These are phyloP conservation scores for Rubroboletus satanas DNA, from an alignment of 768 basidiomycete species.

Conservation along the genomic window DNA sequence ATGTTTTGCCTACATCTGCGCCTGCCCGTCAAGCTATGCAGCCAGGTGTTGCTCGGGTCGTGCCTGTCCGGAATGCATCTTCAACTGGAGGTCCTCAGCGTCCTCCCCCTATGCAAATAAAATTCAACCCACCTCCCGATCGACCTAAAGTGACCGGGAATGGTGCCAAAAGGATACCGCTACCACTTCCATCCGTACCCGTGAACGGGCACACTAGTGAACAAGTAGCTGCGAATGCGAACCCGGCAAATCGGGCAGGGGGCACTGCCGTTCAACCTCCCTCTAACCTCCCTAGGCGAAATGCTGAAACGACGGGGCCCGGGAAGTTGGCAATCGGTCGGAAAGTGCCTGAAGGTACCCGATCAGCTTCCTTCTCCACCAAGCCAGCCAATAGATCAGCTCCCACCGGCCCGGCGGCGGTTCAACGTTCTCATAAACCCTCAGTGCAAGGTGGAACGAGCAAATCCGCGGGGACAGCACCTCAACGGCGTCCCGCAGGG, in stretches of 20 bases:
- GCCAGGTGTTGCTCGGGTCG: neutral
- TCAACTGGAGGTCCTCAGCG: conserved; percentile 23
- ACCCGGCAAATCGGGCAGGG: neutral
- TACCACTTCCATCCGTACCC: conserved; percentile 27
- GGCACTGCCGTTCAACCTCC: conserved; percentile 1
- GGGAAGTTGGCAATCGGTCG: conserved; percentile 5
- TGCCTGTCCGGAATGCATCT: neutral
- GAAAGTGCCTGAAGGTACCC: conserved; percentile 8
- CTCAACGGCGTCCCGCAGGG: conserved; percentile 8
- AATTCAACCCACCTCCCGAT: conserved; percentile 16
- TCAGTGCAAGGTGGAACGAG: conserved; percentile 4
- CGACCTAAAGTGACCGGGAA: conserved; percentile 27
- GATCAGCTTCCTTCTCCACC: neutral
- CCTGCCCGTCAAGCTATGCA: conserved; percentile 9
- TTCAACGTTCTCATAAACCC: conserved; percentile 12
- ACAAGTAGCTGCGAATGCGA: neutral
- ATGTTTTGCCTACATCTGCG: conserved; percentile 10
- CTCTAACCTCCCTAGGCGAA: conserved; percentile 11
- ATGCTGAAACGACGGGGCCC: neutral
- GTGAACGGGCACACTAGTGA: neutral
- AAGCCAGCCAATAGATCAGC: conserved; percentile 7
- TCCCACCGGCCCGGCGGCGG: neutral
- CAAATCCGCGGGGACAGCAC: neutral
- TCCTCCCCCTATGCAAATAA: conserved; percentile 23
- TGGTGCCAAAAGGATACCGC: conserved; percentile 33